Evolutionary conservation across 1,139 yeast species (phyloP), one percentile per base, ranked within the genome.

Genomic region (Pichia sp.): DNA sequence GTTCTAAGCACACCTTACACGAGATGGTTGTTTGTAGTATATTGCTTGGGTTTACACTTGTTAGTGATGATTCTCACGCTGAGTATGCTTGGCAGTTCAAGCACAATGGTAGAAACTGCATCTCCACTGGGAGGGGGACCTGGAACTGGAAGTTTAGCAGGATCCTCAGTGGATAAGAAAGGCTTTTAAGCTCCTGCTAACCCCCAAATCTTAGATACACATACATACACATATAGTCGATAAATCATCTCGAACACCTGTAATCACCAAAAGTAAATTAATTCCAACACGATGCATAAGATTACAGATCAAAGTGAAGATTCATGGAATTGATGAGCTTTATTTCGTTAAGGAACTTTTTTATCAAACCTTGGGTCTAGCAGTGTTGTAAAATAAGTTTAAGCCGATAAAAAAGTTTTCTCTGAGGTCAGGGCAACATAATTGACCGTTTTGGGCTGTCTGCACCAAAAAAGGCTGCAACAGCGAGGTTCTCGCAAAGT

Each of bases 11-110:
- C 89, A 48, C 75, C 87, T 57, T 70, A 82, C 18, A 83, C 95
- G 13, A 70, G 97, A 61, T 78, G 84, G 75, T 66, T 87, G 36
- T 89, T 90, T 66, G 74, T 87, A 54, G 72, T 75, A 3, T 93
- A 93, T 67, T 86, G 95, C 61, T 62, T 83, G 16, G 85, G 86
- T 4, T 71, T 93, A 54, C 98, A 93, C 67, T 72, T 83, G 16
- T 67, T 89, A 41, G 87, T 89, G 25, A 79, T 87, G 82, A 62
- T 82, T 56, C 76, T 85, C 63, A 78, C 85, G 45, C 71, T 85
- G 53, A 80, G 81, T 60, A 74, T 82, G 28, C 77, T 82, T 70
- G 75, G 60, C n/a, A 52, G 54, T 16, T 47, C 61, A 9, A 12
- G 34, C 13, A 28, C 52, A 23, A 19, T 26, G 16, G 22, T 6